Conservation (phyloP, 1,284 basidiomycete species). For the Rhodotorula sp. region DNA sequence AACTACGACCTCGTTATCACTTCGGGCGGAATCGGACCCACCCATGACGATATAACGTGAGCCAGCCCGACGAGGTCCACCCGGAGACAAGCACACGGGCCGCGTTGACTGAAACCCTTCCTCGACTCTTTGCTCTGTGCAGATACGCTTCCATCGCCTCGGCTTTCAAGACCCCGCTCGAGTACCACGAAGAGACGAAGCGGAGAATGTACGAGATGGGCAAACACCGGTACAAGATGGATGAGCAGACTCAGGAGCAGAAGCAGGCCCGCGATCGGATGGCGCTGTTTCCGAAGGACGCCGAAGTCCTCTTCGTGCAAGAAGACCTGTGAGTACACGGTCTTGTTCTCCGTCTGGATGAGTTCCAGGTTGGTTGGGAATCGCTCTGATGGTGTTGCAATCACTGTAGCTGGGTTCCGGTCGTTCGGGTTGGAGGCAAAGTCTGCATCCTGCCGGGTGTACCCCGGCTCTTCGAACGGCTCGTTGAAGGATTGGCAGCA, state of each 20-base stretch:
- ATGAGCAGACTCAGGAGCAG: conserved; percentile 40
- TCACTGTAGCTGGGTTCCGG: conserved; percentile 50
- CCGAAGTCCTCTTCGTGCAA: conserved; percentile 44
- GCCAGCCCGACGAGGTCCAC: background rate
- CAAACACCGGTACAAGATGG: conserved; percentile 47
- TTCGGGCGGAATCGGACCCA: conserved; percentile 76
- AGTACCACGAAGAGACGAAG: conserved; percentile 76
- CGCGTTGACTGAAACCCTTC: background rate
- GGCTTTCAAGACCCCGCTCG: conserved; percentile 66
- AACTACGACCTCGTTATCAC: conserved; percentile 86
- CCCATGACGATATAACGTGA: conserved; percentile 66
- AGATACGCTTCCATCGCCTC: conserved; percentile 60
- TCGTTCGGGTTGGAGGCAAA: conserved; percentile 49
- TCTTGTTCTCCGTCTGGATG: background rate
- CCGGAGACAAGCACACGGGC: background rate
- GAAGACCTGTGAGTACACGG: conserved; percentile 31
- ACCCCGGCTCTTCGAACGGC: conserved; percentile 45
- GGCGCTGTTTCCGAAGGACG: conserved; percentile 43
- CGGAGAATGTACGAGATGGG: conserved; percentile 69
- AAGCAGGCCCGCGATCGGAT: conserved; percentile 39
- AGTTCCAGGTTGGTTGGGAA: background rate
- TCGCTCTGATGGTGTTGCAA: background rate
- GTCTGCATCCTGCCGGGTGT: conserved; percentile 53
- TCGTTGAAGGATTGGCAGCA: conserved; percentile 39
- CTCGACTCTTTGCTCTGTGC: conserved; percentile 26